These are phyloP conservation scores for Santalum album DNA, from an alignment of 164 flowering plant species.

Conservation along the genomic window DNA sequence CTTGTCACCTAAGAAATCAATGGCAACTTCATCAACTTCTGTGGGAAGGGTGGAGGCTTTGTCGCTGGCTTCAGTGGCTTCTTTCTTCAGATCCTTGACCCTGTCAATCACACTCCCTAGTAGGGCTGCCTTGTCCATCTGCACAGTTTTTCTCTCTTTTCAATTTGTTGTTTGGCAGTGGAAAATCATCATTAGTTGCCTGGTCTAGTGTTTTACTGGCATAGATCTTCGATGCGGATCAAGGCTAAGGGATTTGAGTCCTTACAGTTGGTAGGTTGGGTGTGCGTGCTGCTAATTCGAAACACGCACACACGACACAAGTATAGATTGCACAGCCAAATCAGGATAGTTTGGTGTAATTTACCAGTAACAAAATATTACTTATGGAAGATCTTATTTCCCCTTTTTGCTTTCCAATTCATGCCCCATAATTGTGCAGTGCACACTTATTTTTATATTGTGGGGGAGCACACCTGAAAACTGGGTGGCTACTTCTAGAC, in stretches of 20 bases:
- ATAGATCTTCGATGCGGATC: no score
- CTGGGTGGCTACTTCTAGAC: no score
- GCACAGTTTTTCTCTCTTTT: constrained; percentile 5
- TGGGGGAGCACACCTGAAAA: no score
- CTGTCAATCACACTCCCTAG: constrained; percentile 61
- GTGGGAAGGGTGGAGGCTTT: constrained; percentile 38
- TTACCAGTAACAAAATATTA: no score
- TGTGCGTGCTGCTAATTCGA: no score
- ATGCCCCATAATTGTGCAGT: no score
- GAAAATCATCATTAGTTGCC: not conserved
- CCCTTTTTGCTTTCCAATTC: no score
- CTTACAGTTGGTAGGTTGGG: not conserved
- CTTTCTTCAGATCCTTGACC: constrained; percentile 56
- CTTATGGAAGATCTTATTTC: no score
- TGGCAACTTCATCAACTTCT: constrained; percentile 54
- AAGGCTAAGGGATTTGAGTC: not conserved
- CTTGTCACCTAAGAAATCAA: constrained; percentile 9
- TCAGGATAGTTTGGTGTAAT: no score
- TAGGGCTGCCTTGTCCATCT: constrained; percentile 94
- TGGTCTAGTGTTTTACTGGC: not conserved
- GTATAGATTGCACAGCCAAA: no score
- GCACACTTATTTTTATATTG: no score
- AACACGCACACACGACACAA: no score
- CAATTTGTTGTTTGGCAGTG: not conserved
- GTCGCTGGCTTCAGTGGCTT: constrained; percentile 42